Conservation (phyloP, 495 filamentous ascomycete genomes). For the Penicillium turbatum region DNA sequence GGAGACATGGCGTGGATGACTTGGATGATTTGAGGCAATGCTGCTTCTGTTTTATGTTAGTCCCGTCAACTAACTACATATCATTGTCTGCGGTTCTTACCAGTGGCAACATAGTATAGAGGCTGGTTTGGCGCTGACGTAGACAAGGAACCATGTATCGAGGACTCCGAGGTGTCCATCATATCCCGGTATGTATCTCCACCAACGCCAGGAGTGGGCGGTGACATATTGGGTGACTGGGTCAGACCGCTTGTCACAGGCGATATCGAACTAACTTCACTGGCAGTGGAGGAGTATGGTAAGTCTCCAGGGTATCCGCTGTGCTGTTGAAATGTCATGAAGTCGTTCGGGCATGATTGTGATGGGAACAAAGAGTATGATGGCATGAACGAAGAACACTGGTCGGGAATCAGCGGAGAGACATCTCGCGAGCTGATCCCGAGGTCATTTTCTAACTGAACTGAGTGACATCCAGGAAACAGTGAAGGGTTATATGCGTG, state of each 20-base stretch:
- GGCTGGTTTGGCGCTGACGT: slow-evolving; percentile 8
- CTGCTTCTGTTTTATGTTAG: slow-evolving; percentile 6
- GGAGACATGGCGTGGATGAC: slow-evolving; percentile 14
- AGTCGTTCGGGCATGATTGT: slow-evolving; percentile 5
- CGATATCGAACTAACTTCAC: neutral
- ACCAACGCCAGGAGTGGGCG: neutral
- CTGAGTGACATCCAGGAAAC: neutral
- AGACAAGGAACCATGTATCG: neutral
- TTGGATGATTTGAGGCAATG: slow-evolving; percentile 23
- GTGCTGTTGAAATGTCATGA: neutral
- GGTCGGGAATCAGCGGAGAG: neutral
- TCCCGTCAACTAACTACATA: neutral
- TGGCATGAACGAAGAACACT: slow-evolving; percentile 7
- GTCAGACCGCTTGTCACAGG: neutral
- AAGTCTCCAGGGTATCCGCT: neutral
- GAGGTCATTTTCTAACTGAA: neutral
- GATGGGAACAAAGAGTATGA: neutral
- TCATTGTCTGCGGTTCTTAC: neutral
- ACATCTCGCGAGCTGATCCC: neutral
- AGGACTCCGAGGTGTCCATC: neutral
- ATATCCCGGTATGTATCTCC: slow-evolving; percentile 2
- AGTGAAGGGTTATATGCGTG: slow-evolving; percentile 12
- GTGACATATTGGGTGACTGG: neutral
- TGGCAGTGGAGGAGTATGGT: neutral
- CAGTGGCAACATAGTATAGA: slow-evolving; percentile 21